Conservation (phyloP, 495 filamentous ascomycete genomes). For the Cladorrhinum samala region DNA sequence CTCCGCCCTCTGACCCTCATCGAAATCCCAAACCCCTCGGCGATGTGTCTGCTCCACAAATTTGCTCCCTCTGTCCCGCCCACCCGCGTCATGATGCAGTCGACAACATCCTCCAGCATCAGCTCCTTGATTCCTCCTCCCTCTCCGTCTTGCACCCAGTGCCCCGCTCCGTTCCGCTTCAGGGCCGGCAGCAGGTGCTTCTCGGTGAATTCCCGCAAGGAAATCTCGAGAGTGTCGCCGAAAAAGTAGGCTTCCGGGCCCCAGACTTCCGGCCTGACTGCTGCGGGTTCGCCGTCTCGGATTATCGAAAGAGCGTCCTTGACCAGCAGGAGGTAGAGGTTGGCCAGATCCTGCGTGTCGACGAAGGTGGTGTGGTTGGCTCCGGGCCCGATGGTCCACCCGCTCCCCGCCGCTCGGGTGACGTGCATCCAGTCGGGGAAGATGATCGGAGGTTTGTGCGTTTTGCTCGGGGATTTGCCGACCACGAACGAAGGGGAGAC, state of each 20-base stretch:
- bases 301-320: slow-evolving; percentile 1
- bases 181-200: not conserved
- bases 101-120: not conserved
- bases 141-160: not conserved
- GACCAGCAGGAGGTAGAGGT: slow-evolving; percentile 7
- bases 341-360: slow-evolving; percentile 7
- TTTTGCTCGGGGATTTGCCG: slow-evolving; percentile 3
- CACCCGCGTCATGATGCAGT: slow-evolving; percentile 1
- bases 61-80: not conserved
- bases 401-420: not conserved
- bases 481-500: slow-evolving; percentile 12
- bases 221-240: slow-evolving; percentile 1
- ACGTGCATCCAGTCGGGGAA: slow-evolving; percentile 10
- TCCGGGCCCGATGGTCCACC: slow-evolving; percentile 1
- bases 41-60: slow-evolving; percentile 10
- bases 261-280: slow-evolving; percentile 1
- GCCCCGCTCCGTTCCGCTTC: not conserved
- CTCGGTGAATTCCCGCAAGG: slow-evolving; percentile 5
- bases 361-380: slow-evolving; percentile 9
- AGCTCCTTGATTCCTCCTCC: not conserved
- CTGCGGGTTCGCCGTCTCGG: not conserved
- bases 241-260: slow-evolving; percentile 10
- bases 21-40: slow-evolving; percentile 11
- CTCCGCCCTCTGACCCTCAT: slow-evolving; percentile 7
- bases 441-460: slow-evolving; percentile 5